phyloP scores from a whole-genome alignment of 1,139 yeast genomes.

The Taphrina flavorubra region DNA sequence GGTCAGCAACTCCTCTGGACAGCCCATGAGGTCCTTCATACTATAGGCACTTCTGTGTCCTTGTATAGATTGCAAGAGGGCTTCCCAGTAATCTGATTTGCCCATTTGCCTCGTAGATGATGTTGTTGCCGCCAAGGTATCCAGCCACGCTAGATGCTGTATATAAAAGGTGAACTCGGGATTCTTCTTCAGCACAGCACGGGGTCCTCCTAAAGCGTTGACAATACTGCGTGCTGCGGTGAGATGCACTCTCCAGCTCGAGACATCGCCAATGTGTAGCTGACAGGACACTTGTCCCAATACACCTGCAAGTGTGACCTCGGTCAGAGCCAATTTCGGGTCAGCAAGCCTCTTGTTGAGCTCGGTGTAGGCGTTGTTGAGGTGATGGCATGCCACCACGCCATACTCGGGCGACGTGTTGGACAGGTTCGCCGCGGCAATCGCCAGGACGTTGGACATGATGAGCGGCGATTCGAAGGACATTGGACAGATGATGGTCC shows the following conservation, averaged over 20 bases:
- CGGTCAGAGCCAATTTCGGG: conserved; percentile 22
- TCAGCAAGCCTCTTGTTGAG: conserved; percentile 24
- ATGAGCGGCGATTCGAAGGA: conserved; percentile 33
- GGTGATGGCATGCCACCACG: conserved; percentile 24
- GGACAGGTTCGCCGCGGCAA: conserved; percentile 33
- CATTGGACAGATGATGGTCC: conserved; percentile 25
- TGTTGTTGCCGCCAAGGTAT: conserved; percentile 34
- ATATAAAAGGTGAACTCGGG: conserved; percentile 29
- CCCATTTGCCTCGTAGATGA: conserved; percentile 25
- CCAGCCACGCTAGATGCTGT: conserved; percentile 39
- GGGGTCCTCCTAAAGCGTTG: conserved; percentile 37
- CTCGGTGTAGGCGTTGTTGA: conserved; percentile 25
- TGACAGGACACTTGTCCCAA: conserved; percentile 36
- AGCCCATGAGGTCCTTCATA: conserved; percentile 37
- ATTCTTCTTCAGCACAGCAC: conserved; percentile 12
- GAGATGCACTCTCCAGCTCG: conserved; percentile 35
- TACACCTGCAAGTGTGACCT: conserved; percentile 35
- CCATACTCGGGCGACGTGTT: conserved; percentile 22
- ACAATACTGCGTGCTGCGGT: conserved; percentile 35
- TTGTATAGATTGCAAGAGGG: conserved; percentile 19
- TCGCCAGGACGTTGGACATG: conserved; percentile 36
- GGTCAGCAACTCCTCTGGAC: conserved; percentile 21
- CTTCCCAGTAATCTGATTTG: conserved; percentile 34
- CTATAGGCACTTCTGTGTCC: conserved; percentile 16
- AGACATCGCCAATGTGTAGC: conserved; percentile 28